Percentiles rank a stretch among this genome's conserved stretches.
phyloP scores from a whole-genome alignment of 495 filamentous ascomycete species.

The Podospora tetraspora region DNA sequence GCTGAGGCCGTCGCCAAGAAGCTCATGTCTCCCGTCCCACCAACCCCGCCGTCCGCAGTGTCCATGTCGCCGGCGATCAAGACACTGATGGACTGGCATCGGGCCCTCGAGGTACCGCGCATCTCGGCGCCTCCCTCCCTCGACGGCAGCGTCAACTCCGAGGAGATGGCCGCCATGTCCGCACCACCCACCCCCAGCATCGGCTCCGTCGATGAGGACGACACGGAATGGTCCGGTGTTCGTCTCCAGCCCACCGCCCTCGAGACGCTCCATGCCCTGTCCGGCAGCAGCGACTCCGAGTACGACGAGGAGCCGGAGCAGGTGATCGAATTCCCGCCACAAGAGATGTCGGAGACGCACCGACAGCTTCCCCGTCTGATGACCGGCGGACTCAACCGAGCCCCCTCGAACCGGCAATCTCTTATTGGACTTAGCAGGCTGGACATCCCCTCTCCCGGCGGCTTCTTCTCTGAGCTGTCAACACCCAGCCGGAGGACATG shows the following conservation, averaged over 20 bases:
- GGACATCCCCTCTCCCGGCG: conserved; percentile 82
- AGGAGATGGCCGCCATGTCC: conserved; percentile 73
- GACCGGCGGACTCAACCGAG: conserved; percentile 25
- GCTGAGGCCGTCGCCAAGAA: conserved; percentile 28
- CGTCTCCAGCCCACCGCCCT: conserved; percentile 73
- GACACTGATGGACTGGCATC: conserved; percentile 55
- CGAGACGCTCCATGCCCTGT: conserved; percentile 70
- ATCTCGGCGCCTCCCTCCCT: conserved; percentile 80
- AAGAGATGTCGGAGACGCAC: conserved; percentile 38
- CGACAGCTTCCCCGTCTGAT: conserved; percentile 36
- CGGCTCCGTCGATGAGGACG: conserved; percentile 47
- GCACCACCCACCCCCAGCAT: conserved; percentile 76
- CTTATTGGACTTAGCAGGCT: conserved; percentile 58
- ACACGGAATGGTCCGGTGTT: conserved; percentile 56
- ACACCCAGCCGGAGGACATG: conserved; percentile 71
- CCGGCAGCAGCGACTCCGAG: conserved; percentile 50
- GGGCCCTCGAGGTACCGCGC: conserved; percentile 55
- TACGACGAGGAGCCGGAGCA: conserved; percentile 47
- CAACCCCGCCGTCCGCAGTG: conserved; percentile 70
- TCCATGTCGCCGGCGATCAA: conserved; percentile 70
- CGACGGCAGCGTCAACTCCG: conserved; percentile 79
- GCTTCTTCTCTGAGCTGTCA: conserved; percentile 81
- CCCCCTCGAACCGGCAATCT: conserved; percentile 40
- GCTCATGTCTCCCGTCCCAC: conserved; percentile 61
- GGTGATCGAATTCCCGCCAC: conserved; percentile 42